Evolutionary conservation across 129 eudicot genomes (phyloP).

Genomic region (Flaveria trinervia): DNA sequence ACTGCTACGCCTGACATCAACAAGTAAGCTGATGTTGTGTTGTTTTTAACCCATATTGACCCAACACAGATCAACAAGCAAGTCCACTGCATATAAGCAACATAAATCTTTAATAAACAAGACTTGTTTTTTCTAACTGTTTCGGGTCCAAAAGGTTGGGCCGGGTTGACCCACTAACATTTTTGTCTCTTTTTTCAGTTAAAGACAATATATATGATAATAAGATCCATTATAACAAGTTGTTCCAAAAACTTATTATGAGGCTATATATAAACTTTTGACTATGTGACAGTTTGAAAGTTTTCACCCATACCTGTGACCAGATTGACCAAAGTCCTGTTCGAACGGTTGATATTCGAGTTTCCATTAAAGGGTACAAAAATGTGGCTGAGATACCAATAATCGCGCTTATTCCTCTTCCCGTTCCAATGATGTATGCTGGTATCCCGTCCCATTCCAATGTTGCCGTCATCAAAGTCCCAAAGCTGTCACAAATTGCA

Average conservation of each 20-base stretch:
- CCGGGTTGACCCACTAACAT: neutral
- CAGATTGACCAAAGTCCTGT: constrained; percentile 97
- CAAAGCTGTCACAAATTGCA: constrained; percentile 58
- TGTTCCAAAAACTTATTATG: too few relatives aligned
- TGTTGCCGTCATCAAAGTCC: constrained; percentile 91
- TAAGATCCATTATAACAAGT: too few relatives aligned
- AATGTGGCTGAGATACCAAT: constrained; percentile 89
- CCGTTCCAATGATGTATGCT: constrained; percentile 75
- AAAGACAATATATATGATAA: too few relatives aligned
- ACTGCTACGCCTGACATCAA: constrained; percentile 85
- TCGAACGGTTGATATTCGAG: constrained; percentile 69
- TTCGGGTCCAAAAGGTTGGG: neutral
- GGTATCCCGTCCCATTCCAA: constrained; percentile 93
- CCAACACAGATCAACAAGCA: constrained; percentile 79
- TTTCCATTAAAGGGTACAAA: constrained; percentile 67
- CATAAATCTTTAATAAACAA: neutral
- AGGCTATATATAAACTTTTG: too few relatives aligned
- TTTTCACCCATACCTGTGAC: constrained; percentile 68
- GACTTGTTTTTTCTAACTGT: neutral
- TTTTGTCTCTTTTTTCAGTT: neutral
- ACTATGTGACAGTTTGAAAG: too few relatives aligned
- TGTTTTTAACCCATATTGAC: constrained; percentile 64
- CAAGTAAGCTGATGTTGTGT: constrained; percentile 51
- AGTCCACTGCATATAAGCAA: constrained; percentile 58
- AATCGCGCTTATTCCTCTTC: constrained; percentile 79